Percentiles rank a stretch among this genome's conserved stretches.
Evolutionary conservation across 495 filamentous ascomycete genomes (phyloP).

Genomic region (Echria macrotheca): DNA sequence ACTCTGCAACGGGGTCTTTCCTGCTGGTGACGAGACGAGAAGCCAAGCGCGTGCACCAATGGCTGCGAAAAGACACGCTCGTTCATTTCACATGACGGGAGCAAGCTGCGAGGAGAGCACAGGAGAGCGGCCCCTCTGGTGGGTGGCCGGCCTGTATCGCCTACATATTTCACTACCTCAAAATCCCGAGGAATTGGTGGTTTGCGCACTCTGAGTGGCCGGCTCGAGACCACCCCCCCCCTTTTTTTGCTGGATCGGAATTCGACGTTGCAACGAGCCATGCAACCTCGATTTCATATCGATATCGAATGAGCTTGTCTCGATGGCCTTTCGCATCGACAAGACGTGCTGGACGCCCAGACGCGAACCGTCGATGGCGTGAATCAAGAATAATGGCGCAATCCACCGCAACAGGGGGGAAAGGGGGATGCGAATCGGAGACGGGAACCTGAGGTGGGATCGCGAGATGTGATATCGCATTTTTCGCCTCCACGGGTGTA

Average conservation of each 20-base stretch:
- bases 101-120: constrained; percentile 13
- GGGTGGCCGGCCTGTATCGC: constrained; percentile 4
- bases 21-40: too few relatives aligned
- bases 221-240: background rate
- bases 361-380: too few relatives aligned
- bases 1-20: too few relatives aligned
- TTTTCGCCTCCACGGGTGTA: too few relatives aligned
- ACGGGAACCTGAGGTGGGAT: too few relatives aligned
- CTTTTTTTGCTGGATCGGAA: background rate
- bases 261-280: background rate
- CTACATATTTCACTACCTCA: background rate
- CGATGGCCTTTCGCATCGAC: background rate
- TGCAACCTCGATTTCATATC: background rate
- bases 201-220: background rate
- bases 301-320: constrained; percentile 7
- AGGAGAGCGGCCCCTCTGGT: background rate
- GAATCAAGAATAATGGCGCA: too few relatives aligned
- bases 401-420: too few relatives aligned
- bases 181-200: background rate
- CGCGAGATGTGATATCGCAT: too few relatives aligned
- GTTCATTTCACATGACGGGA: constrained; percentile 16
- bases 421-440: too few relatives aligned
- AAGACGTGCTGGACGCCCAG: constrained; percentile 8
- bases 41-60: too few relatives aligned
- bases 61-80: background rate